Evolutionary conservation across 2,329 filamentous ascomycete species (phyloP), one percentile per base, ranked within the genome.

Genomic region (Colletotrichum liaoningense): DNA sequence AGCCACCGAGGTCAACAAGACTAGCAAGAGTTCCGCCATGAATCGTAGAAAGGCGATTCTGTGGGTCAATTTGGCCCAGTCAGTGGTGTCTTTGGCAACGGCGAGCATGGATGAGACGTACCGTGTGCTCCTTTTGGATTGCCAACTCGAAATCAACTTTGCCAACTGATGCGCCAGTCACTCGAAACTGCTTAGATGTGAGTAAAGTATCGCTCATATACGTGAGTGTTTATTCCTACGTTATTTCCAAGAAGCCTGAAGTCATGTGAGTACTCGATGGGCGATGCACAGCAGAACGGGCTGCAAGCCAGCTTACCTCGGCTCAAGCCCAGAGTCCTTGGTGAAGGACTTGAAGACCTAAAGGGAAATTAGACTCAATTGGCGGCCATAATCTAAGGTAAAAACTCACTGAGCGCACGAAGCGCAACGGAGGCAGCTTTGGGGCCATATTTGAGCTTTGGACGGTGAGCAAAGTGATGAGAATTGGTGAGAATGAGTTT

Each of bases 321-420:
- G 95, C 82, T 98, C 96, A 24, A 98, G 85, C 7, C 95, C 95
- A 5, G 95, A 98, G 76, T 94, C 93, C 76, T 90, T 89, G 85
- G 94, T 91, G 83, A 98, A 98, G 2, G 94, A 95, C 81, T 93
- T 93, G 86, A 95, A 89, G 59, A 97, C 94, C 94, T 97, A 72
- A 1, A 22, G 52, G 16, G 38, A 71, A 54, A 69, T 74, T 54
- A 68, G 72, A 35, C 14, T 42, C 2, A 4, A 35, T 24, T 35
- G 42, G 55, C 35, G 38, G 14, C 14, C 38, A 1, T 6, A 6
- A 1, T 42, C 2, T 19, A 1, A 64, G 11, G 22, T 9, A 60
- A 1, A 19, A 42, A 80, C 88, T 77, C 83, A 93, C 92, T 57
- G 90, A 91, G 82, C 87, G 86, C 16, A 94, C 76, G 60, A 77